Base-by-base conservation (phyloP, 352 stramenopile genomes). In the Paralagenidium karlingii region DNA sequence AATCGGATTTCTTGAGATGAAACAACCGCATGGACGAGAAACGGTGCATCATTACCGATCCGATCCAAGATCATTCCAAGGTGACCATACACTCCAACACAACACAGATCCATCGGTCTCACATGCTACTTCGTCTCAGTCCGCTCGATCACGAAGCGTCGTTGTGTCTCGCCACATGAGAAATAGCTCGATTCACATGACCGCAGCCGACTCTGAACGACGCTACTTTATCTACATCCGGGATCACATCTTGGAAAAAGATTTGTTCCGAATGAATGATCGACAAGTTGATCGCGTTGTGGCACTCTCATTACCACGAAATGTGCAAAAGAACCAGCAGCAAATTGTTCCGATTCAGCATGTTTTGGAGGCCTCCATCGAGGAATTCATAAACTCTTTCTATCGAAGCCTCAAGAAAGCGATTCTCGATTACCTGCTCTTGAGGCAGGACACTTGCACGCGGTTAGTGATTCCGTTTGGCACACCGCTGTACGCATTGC, bases 361-460 rank as follows among this genome's bases (percentile, higher is more conserved):
- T 11, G 56, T 85, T 11, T 33, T 85, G 31, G 47, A 55, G 26
- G 40, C 28, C 4, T 51, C 56, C 1, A 65, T 65, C 6, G 25
- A 56, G 27, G 68, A 81, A 32, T 81, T 79, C 32, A 28, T 70
- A 7, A 40, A 45, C 18, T 83, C 68, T 25, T 89, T 85, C 34
- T 68, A 73, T 40, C 24, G 53, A 3, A 86, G 76, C 31, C 48
- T 69, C 21, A 86, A 81, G 55, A 86, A 85, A 45, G 60, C 73
- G 3, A 73, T 86, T 34, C 22, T 89, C 5, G 74, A 89, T 34
- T 89, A 86, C 42, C 19, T 86, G 5, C 40, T 89, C 2, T 40
- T 83, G 12, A 64, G 73, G 0, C 29, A 20, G 6, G 36, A 40
- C 8, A 64, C 71, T 5, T 48, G 68, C 4, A n/a, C 51, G 1